phyloP scores from a whole-genome alignment of 495 filamentous ascomycete genomes.

The Hypoxylon rickii region DNA sequence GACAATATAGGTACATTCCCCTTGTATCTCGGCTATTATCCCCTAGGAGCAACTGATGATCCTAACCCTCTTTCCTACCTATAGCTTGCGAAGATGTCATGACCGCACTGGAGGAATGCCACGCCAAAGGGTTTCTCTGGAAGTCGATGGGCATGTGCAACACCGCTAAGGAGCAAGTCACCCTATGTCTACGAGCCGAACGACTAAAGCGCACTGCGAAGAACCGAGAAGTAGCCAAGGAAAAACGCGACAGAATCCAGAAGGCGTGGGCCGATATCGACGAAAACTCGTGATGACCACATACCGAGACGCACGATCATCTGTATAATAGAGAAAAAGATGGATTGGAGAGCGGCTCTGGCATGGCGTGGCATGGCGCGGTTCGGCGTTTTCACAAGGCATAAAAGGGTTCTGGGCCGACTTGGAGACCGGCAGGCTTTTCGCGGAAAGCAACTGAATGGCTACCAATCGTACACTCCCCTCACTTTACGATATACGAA shows the following conservation, averaged over 20 bases:
- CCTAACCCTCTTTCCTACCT: conserved; percentile 1
- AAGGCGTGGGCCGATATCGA: conserved; percentile 83
- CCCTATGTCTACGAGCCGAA: conserved; percentile 78
- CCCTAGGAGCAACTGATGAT: too few species aligned
- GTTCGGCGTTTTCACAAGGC: conserved; percentile 10
- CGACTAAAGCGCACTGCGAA: conserved; percentile 71
- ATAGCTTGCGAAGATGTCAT: conserved; percentile 93
- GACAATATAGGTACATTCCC: conserved; percentile 73
- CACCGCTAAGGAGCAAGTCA: conserved; percentile 77
- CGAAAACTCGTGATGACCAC: conserved; percentile 60
- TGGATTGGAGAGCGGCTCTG: not conserved
- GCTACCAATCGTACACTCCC: conserved; percentile 8
- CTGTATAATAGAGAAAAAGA: conserved; percentile 1
- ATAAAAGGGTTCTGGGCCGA: conserved; percentile 4
- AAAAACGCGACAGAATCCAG: conserved; percentile 69
- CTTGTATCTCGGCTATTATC: not conserved
- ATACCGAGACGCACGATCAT: not conserved
- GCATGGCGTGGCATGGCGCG: conserved; percentile 26
- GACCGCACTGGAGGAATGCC: conserved; percentile 91
- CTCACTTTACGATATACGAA: conserved; percentile 1
- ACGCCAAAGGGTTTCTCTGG: conserved; percentile 87
- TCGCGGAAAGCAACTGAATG: not conserved
- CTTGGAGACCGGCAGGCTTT: not conserved
- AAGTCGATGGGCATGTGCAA: conserved; percentile 91
- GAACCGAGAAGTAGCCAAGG: conserved; percentile 75